Percentiles rank a stretch among this genome's conserved stretches.
These are phyloP conservation scores for Biancaea sappan DNA, from an alignment of 306 rosid species.

Conservation along the genomic window DNA sequence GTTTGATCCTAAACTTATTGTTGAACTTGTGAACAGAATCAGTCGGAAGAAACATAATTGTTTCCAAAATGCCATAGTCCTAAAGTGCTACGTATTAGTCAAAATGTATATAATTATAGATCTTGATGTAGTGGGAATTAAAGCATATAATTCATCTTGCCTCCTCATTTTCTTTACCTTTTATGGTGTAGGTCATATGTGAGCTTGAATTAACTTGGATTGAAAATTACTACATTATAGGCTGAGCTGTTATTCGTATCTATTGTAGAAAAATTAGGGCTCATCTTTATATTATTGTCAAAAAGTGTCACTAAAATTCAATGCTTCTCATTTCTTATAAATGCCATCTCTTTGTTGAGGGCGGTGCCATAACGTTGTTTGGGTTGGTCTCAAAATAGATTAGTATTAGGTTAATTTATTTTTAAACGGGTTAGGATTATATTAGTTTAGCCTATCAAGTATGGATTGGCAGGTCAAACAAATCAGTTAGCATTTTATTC, in stretches of 20 bases:
- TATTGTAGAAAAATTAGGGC: not conserved
- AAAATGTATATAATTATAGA: conserved; percentile 11
- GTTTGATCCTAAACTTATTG: too few relatives aligned
- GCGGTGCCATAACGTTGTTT: too few relatives aligned
- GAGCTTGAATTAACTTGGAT: not conserved
- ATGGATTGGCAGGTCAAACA: too few relatives aligned
- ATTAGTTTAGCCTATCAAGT: too few relatives aligned
- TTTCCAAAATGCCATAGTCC: not conserved
- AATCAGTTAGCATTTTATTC: too few relatives aligned
- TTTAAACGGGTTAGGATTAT: too few relatives aligned
- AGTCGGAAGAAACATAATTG: not conserved
- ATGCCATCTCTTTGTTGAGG: not conserved
- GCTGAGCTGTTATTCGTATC: conserved; percentile 12
- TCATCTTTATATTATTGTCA: not conserved
- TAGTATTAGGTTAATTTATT: too few relatives aligned
- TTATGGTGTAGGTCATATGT: not conserved
- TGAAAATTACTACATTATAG: not conserved
- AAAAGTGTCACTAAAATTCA: not conserved
- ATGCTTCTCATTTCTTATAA: not conserved
- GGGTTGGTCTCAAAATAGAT: too few relatives aligned
- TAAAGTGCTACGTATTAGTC: conserved; percentile 5
- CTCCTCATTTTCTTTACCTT: not conserved
- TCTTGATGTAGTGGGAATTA: too few relatives aligned
- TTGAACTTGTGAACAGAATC: not conserved
- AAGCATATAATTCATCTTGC: not conserved